Percentiles rank a stretch among this genome's conserved stretches.
phyloP scores from a whole-genome alignment of 2,329 filamentous ascomycete species.

The Biscogniauxia marginata region DNA sequence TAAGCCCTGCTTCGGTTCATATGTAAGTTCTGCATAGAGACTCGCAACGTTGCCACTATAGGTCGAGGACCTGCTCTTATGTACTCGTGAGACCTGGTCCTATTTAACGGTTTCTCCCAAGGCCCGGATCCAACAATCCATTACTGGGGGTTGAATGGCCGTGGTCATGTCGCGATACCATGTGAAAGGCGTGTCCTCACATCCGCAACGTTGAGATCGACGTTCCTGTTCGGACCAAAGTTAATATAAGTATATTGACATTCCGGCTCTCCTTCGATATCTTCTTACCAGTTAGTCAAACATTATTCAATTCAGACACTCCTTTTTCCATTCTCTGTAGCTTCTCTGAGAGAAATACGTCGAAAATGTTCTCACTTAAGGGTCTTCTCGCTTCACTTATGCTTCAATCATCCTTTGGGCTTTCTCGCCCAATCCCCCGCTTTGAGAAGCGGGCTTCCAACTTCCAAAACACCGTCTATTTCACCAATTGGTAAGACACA shows the following conservation, averaged over 20 bases:
- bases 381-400: conserved; percentile 20
- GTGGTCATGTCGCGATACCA: conserved; percentile 14
- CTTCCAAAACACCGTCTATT: conserved; percentile 47
- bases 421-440: conserved; percentile 20
- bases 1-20: conserved; percentile 8
- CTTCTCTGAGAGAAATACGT: conserved; percentile 7
- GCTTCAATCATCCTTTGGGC: conserved; percentile 25
- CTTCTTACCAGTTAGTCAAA: not conserved
- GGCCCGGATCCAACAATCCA: conserved; percentile 1
- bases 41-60: conserved; percentile 30
- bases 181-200: conserved; percentile 17
- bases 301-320: conserved; percentile 5
- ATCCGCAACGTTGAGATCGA: conserved; percentile 6
- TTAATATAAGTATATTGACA: conserved; percentile 15
- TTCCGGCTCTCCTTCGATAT: conserved; percentile 6
- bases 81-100: conserved; percentile 10
- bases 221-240: conserved; percentile 4
- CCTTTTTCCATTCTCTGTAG: not conserved
- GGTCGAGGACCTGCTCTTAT: conserved; percentile 7
- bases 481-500: conserved; percentile 46
- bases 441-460: conserved; percentile 24
- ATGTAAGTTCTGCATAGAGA: conserved; percentile 9
- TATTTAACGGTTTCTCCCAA: not conserved
- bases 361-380: conserved; percentile 28
- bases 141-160: not conserved